Conservation (phyloP, 1,139 yeast genomes). For the Candida tropicalis region DNA sequence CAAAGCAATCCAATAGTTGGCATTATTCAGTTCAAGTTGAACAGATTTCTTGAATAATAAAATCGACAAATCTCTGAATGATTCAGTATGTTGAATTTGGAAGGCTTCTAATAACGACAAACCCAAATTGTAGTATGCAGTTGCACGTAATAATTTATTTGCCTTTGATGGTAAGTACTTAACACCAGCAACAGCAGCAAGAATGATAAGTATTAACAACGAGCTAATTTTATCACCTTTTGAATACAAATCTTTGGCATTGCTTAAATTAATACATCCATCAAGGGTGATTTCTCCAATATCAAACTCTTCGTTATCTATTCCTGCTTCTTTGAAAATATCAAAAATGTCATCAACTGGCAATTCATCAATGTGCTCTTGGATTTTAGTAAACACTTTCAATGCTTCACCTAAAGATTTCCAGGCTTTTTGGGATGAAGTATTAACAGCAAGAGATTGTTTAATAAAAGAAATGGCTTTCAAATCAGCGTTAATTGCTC, state of each 20-base stretch:
- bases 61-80: constrained; percentile 52
- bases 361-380: constrained; percentile 40
- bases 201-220: constrained; percentile 27
- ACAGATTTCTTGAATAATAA: constrained; percentile 65
- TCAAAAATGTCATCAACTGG: constrained; percentile 45
- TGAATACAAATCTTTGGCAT: constrained; percentile 16
- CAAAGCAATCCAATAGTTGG: constrained; percentile 78
- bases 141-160: constrained; percentile 57
- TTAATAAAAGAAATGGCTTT: constrained; percentile 55
- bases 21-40: constrained; percentile 66
- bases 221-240: constrained; percentile 23
- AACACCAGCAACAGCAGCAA: constrained; percentile 32
- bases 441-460: constrained; percentile 39
- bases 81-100: constrained; percentile 25
- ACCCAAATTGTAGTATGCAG: constrained; percentile 72
- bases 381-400: constrained; percentile 46
- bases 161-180: constrained; percentile 32
- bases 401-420: constrained; percentile 52
- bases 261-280: constrained; percentile 14
- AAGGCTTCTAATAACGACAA: constrained; percentile 58
- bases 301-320: constrained; percentile 5
- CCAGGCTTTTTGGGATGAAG: constrained; percentile 55
- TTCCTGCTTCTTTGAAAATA: constrained; percentile 26
- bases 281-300: constrained; percentile 10
- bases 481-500: constrained; percentile 42